A percentile compares a stretch with the other conserved stretches of the same genome.
phyloP scores from a whole-genome alignment of 495 filamentous ascomycete genomes.

The Penicillium arizonense region DNA sequence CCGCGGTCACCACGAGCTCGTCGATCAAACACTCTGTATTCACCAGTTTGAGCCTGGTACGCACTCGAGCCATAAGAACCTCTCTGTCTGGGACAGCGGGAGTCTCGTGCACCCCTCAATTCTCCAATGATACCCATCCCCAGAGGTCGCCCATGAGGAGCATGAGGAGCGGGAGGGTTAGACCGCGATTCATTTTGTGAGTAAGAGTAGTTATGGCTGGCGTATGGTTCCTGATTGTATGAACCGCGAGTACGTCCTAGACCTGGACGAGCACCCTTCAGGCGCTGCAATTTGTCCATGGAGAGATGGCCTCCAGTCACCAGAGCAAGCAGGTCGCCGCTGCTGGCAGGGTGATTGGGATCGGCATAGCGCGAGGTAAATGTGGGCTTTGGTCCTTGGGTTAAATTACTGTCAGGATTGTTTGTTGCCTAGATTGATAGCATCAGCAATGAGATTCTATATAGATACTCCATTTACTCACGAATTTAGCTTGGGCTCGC shows the following conservation, averaged over 20 bases:
- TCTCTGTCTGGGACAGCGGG: not conserved
- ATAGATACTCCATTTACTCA: slow-evolving; percentile 39
- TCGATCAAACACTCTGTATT: not conserved
- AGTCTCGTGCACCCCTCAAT: slow-evolving; percentile 1
- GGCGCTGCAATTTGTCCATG: slow-evolving; percentile 1
- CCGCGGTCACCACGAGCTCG: not conserved
- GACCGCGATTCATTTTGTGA: not conserved
- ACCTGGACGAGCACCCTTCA: slow-evolving; percentile 3
- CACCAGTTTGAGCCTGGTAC: not conserved
- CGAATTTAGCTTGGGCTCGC: slow-evolving; percentile 53
- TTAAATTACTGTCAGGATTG: slow-evolving; percentile 31
- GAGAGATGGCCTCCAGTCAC: slow-evolving; percentile 43
- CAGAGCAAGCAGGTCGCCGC: slow-evolving; percentile 31
- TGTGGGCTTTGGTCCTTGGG: slow-evolving; percentile 19
- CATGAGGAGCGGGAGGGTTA: slow-evolving; percentile 10
- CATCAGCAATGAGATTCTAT: not conserved
- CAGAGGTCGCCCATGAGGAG: slow-evolving; percentile 7
- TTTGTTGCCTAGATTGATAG: slow-evolving; percentile 2
- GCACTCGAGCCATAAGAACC: not conserved
- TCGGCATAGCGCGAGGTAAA: slow-evolving; percentile 54
- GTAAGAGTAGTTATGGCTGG: not conserved
- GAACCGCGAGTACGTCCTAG: not conserved
- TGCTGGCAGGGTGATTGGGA: slow-evolving; percentile 50
- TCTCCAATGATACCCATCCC: slow-evolving; percentile 6
- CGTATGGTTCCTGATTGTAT: not conserved